A percentile compares a stretch with the other conserved stretches of the same genome.
These are phyloP conservation scores for Albatrellus sp. DNA, from an alignment of 1,284 basidiomycete species.

Conservation along the genomic window DNA sequence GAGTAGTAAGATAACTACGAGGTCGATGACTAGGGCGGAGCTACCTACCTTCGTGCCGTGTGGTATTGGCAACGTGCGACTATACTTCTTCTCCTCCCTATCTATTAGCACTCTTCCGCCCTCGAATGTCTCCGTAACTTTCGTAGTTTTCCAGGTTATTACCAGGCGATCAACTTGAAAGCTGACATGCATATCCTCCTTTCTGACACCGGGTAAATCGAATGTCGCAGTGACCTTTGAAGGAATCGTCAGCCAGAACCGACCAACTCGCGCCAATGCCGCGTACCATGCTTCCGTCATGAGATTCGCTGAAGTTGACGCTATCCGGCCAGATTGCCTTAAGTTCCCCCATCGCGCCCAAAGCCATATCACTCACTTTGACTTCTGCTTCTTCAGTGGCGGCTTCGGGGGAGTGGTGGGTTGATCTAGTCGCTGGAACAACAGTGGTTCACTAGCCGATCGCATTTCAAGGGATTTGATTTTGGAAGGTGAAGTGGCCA, in stretches of 20 bases:
- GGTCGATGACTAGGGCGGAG: not conserved
- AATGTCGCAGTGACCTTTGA: conserved; percentile 33
- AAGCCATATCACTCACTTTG: conserved; percentile 29
- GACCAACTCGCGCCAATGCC: conserved; percentile 9
- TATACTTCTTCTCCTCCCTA: conserved; percentile 38
- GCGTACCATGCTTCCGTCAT: conserved; percentile 46
- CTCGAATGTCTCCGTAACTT: conserved; percentile 45
- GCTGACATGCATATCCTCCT: conserved; percentile 61
- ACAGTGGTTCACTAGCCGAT: conserved; percentile 16
- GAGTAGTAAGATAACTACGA: conserved; percentile 1
- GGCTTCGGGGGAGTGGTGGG: conserved; percentile 13
- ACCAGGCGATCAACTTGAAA: conserved; percentile 50
- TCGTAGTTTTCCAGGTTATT: conserved; percentile 52
- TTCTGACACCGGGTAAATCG: conserved; percentile 51
- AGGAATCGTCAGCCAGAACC: not conserved
- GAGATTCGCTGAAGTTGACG: conserved; percentile 52
- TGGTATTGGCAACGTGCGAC: conserved; percentile 33
- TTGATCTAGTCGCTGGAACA: conserved; percentile 6
- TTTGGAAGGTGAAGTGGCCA: conserved; percentile 53
- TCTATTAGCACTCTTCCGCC: conserved; percentile 47
- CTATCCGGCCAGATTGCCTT: conserved; percentile 18
- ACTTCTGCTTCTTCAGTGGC: conserved; percentile 38
- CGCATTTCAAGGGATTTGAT: conserved; percentile 48
- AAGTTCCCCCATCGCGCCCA: not conserved
- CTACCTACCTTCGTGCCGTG: conserved; percentile 31